Conservation (phyloP, 1,284 basidiomycete species). For the Irpex sp. region DNA sequence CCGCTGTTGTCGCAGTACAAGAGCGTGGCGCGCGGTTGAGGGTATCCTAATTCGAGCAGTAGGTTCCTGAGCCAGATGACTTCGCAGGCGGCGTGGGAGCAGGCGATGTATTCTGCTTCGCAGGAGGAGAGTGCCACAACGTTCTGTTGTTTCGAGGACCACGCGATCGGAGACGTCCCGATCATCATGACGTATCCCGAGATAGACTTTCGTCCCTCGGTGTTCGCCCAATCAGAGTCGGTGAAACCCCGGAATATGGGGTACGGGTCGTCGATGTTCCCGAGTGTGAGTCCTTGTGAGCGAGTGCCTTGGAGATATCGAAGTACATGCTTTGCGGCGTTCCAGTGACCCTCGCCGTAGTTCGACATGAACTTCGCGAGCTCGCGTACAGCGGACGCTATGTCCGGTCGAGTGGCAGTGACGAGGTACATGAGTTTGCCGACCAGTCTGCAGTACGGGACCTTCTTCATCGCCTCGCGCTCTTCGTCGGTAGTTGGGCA, state of each 20-base stretch:
- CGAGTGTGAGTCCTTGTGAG: neutral
- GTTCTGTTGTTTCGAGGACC: neutral
- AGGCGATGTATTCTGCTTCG: constrained; percentile 10
- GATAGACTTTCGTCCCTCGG: neutral
- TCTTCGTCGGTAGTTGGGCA: constrained; percentile 9
- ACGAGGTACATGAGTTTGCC: constrained; percentile 12
- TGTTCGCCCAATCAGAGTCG: neutral
- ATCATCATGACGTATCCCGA: neutral
- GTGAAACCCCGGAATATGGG: neutral
- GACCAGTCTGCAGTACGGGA: constrained; percentile 11
- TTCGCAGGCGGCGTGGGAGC: constrained; percentile 29
- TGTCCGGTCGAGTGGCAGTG: constrained; percentile 13
- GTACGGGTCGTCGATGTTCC: neutral
- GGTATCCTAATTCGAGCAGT: constrained; percentile 20
- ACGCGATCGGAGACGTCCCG: neutral
- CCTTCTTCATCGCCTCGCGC: neutral
- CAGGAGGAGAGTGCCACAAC: constrained; percentile 8
- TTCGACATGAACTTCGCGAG: constrained; percentile 10
- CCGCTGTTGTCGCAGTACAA: constrained; percentile 30
- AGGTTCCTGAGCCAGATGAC: constrained; percentile 34
- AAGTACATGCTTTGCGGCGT: constrained; percentile 23
- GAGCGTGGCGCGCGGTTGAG: constrained; percentile 12
- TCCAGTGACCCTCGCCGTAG: constrained; percentile 16
- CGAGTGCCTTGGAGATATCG: constrained; percentile 23
- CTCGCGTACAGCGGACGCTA: constrained; percentile 7